Percentiles rank a stretch among this genome's conserved stretches.
Conservation (phyloP, 1,284 basidiomycete species). For the Tylopilus sp. region DNA sequence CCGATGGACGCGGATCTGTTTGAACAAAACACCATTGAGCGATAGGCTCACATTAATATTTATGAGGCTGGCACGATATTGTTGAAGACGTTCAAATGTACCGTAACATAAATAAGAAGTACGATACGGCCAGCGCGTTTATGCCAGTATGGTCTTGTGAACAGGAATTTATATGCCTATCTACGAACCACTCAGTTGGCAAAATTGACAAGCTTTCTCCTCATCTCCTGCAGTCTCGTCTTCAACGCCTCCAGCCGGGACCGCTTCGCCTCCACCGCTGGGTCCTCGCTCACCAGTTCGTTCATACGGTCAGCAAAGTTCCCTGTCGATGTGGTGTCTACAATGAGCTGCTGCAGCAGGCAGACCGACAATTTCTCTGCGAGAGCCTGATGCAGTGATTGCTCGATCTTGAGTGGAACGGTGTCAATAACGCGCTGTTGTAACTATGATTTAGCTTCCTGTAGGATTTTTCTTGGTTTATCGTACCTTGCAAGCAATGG, state of each 20-base stretch:
- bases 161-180: background rate
- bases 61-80: too few relatives aligned
- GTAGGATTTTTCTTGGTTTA: too few relatives aligned
- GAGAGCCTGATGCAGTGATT: conserved; percentile 57
- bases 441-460: conserved; percentile 1
- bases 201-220: conserved; percentile 41
- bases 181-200: conserved; percentile 16
- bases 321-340: conserved; percentile 17
- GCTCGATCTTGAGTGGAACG: conserved; percentile 63
- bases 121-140: too few relatives aligned
- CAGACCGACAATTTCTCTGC: conserved; percentile 48
- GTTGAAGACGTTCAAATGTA: too few relatives aligned
- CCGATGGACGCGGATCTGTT: too few relatives aligned
- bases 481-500: conserved; percentile 58
- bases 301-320: conserved; percentile 41
- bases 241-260: conserved; percentile 40
- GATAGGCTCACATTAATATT: too few relatives aligned
- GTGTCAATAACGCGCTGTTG: conserved; percentile 67
- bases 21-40: too few relatives aligned
- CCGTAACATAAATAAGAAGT: too few relatives aligned
- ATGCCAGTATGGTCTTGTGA: too few relatives aligned
- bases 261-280: conserved; percentile 44
- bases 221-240: conserved; percentile 50
- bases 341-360: conserved; percentile 52
- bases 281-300: conserved; percentile 58